Evolutionary conservation across 2,329 filamentous ascomycete genomes (phyloP).

Genomic region (Blastomyces percursus): DNA sequence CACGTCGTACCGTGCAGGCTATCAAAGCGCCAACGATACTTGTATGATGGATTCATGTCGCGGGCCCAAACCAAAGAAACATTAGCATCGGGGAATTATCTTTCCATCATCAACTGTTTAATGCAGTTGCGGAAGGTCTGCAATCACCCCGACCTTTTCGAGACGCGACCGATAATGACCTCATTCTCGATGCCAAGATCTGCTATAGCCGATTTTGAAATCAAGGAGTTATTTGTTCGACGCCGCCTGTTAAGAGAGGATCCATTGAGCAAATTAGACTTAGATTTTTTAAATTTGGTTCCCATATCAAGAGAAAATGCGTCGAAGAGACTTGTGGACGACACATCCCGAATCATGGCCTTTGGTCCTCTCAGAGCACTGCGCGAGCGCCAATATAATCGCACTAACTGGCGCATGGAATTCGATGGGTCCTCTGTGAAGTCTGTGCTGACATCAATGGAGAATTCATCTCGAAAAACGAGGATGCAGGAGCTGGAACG

Average conservation of each 20-base stretch:
- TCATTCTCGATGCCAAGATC: slow-evolving; percentile 87
- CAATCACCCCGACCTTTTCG: slow-evolving; percentile 95
- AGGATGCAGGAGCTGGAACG: slow-evolving; percentile 70
- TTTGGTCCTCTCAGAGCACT: slow-evolving; percentile 59
- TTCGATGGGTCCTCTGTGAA: slow-evolving; percentile 57
- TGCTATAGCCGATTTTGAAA: slow-evolving; percentile 60
- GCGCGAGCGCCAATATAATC: slow-evolving; percentile 55
- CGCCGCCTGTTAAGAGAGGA: slow-evolving; percentile 52
- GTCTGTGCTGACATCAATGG: slow-evolving; percentile 60
- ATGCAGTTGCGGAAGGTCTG: slow-evolving; percentile 98
- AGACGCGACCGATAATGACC: slow-evolving; percentile 91
- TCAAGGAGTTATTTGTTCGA: slow-evolving; percentile 60
- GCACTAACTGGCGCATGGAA: slow-evolving; percentile 44
- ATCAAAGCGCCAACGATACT: slow-evolving; percentile 85
- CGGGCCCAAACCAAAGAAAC: slow-evolving; percentile 82
- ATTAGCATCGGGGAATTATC: slow-evolving; percentile 82
- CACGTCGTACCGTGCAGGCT: slow-evolving; percentile 92
- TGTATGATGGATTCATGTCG: slow-evolving; percentile 94
- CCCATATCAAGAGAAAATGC: slow-evolving; percentile 59
- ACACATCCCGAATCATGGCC: slow-evolving; percentile 56
- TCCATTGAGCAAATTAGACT: slow-evolving; percentile 53
- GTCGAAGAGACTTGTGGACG: slow-evolving; percentile 42
- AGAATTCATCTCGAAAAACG: slow-evolving; percentile 57
- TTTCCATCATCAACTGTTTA: slow-evolving; percentile 95
- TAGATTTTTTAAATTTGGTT: slow-evolving; percentile 69